A percentile compares a stretch with the other conserved stretches of the same genome.
phyloP scores from a whole-genome alignment of 2,329 filamentous ascomycete genomes.

The Claviceps sp. region DNA sequence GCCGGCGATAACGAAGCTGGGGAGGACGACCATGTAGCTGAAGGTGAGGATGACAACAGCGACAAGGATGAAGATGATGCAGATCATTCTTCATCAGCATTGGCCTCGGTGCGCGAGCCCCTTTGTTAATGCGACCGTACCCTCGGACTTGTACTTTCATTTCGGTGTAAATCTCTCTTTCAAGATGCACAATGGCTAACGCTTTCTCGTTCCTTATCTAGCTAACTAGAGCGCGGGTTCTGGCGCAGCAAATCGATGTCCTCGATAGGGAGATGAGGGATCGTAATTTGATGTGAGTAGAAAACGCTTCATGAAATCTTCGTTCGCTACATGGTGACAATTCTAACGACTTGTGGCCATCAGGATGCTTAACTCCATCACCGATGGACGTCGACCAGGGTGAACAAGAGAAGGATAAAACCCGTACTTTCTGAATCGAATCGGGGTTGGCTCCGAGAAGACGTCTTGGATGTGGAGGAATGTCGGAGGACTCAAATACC shows the following conservation, averaged over 20 bases:
- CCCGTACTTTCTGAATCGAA: background rate
- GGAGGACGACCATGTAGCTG: slow-evolving; percentile 26
- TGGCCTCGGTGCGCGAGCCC: slow-evolving; percentile 52
- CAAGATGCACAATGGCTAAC: background rate
- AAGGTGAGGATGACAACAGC: slow-evolving; percentile 46
- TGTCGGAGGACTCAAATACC: background rate
- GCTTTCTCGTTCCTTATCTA: slow-evolving; percentile 12
- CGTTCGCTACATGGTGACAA: background rate
- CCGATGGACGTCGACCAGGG: slow-evolving; percentile 9
- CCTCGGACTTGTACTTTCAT: slow-evolving; percentile 12
- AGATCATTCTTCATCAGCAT: slow-evolving; percentile 50
- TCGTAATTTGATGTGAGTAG: slow-evolving; percentile 33
- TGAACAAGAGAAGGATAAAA: background rate
- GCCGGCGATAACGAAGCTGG: slow-evolving; percentile 26
- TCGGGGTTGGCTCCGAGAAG: background rate
- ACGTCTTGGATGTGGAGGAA: background rate
- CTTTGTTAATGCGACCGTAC: slow-evolving; percentile 27
- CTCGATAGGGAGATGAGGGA: slow-evolving; percentile 44
- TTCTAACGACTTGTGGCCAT: background rate
- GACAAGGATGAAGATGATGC: slow-evolving; percentile 34
- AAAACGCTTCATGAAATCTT: background rate
- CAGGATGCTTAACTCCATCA: slow-evolving; percentile 14
- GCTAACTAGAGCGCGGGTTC: slow-evolving; percentile 32
- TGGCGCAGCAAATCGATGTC: slow-evolving; percentile 35
- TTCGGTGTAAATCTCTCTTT: background rate